A percentile compares a stretch with the other conserved stretches of the same genome.
Conservation (phyloP, 768 basidiomycete species). For the Rhodotorula kratochvilovae region DNA sequence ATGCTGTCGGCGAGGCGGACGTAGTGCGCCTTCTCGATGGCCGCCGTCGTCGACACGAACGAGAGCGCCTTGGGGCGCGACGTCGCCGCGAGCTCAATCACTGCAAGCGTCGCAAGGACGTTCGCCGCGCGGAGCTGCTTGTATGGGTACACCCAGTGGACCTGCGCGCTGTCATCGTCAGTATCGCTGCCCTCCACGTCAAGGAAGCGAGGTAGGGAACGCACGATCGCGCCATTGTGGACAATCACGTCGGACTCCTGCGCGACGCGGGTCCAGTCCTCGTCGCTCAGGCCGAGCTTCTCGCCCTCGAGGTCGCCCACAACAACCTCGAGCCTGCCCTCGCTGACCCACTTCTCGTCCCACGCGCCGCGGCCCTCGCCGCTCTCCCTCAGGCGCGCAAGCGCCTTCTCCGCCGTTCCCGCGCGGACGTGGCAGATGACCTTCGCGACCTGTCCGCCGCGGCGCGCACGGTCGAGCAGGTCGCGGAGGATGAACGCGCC, state of each 20-base stretch:
- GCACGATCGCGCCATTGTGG: conserved; percentile 93
- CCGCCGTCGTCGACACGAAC: conserved; percentile 94
- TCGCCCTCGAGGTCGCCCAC: conserved; percentile 75
- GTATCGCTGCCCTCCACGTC: too few relatives aligned
- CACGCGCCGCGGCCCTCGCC: conserved; percentile 77
- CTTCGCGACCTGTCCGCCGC: conserved; percentile 63
- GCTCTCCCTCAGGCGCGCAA: conserved; percentile 66
- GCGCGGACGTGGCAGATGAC: conserved; percentile 91
- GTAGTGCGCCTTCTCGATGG: conserved; percentile 84
- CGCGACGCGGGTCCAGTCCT: conserved; percentile 64
- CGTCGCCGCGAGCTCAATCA: conserved; percentile 61
- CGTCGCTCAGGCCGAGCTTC: conserved; percentile 64
- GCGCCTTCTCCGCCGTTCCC: conserved; percentile 58
- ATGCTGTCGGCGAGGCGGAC: conserved; percentile 76
- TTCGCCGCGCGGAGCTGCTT: conserved; percentile 85
- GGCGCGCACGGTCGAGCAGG: conserved; percentile 55
- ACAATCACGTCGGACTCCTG: conserved; percentile 73
- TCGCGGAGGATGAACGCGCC: conserved; percentile 86
- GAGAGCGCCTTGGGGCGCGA: conserved; percentile 72
- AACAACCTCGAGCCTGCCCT: conserved; percentile 69
- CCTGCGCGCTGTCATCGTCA: conserved; percentile 52
- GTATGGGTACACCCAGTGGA: conserved; percentile 99
- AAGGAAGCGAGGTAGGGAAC: conserved; percentile 45
- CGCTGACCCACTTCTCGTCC: conserved; percentile 73
- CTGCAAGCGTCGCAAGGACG: conserved; percentile 83